Conservation (phyloP, 2,329 filamentous ascomycete species). For the Fusarium euwallaceae region DNA sequence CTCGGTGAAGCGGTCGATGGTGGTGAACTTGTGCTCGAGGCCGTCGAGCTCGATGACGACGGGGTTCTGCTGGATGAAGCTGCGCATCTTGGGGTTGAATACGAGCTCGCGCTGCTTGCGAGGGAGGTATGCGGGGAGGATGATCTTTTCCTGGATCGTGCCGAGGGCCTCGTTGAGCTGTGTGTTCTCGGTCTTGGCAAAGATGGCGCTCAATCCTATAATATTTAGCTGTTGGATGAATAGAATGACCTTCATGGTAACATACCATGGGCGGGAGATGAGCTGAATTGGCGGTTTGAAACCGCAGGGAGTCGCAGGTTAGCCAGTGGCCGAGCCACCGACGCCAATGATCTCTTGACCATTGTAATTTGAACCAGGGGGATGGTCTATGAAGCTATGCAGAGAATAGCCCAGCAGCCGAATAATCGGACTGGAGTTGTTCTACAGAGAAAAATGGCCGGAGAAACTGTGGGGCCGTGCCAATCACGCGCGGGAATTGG, state of each 20-base stretch:
- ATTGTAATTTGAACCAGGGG: slow-evolving; percentile 19
- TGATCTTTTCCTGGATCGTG: slow-evolving; percentile 68
- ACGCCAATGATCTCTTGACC: slow-evolving; percentile 42
- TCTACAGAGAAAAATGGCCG: slow-evolving; percentile 39
- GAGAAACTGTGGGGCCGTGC: slow-evolving; percentile 51
- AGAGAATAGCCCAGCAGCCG: slow-evolving; percentile 4
- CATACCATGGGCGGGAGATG: slow-evolving; percentile 49
- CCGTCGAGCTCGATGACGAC: slow-evolving; percentile 71
- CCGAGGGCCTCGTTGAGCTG: slow-evolving; percentile 67
- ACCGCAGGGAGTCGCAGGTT: slow-evolving; percentile 22
- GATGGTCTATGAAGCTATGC: slow-evolving; percentile 15
- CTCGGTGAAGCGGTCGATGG: slow-evolving; percentile 58
- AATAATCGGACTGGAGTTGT: neutral
- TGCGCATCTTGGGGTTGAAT: slow-evolving; percentile 60
- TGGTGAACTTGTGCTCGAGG: slow-evolving; percentile 65
- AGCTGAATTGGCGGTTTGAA: slow-evolving; percentile 47
- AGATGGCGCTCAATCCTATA: slow-evolving; percentile 56
- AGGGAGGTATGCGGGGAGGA: slow-evolving; percentile 72
- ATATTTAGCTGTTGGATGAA: neutral
- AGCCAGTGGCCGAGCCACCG: slow-evolving; percentile 44
- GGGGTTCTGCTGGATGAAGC: slow-evolving; percentile 66
- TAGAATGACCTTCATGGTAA: slow-evolving; percentile 25
- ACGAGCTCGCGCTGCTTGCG: slow-evolving; percentile 66
- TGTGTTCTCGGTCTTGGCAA: slow-evolving; percentile 64
- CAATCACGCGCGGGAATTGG: slow-evolving; percentile 53